Base-by-base conservation (phyloP, 352 stramenopile genomes). In the Globisporangium lucens region DNA sequence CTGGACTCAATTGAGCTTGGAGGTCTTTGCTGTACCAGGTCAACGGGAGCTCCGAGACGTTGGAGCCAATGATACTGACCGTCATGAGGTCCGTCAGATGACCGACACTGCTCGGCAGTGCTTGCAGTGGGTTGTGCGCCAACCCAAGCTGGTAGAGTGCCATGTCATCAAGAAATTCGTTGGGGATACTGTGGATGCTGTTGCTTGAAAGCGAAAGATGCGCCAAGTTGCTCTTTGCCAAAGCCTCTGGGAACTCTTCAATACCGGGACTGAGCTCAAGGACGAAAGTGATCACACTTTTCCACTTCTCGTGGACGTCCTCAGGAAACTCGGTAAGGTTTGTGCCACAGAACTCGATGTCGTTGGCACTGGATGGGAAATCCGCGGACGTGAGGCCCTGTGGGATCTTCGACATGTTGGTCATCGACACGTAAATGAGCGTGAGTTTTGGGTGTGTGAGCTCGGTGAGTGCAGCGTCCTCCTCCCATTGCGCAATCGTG, bases 371-470 rank as follows among this genome's bases (percentile, higher is more conserved):
- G 3, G 56, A 17, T 30, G 66, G 51, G 10, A 66, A 71, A 5
- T 63, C 29, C 13, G 3, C 7, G 4, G 58, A 33, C 7, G 49
- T 22, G 13, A 71, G 49, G 6, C 65, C 65, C 8, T 30, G 46
- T 24, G 58, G 66, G 51, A 71, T 57, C n/a, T n/a, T 33, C 7
- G 41, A 38, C 66, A 71, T 63, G 30, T 63, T 71, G 8, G 41
- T 38, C 2, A 30, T 6, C 33, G 57, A 61, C 8, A 66, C 22
- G 49, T 63, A 71, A 33, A 71, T 53, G 36, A 33, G 51, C 12
- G 66, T 27, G 24, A 71, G 60, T 1, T 57, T 2, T n/a, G 66
- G 41, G n/a, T 71, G 49, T 8, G 41, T 20, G 4, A 20, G 3
- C n/a, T 61, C 9, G 2, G 66, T 71, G 35, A 71, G 58, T 2